phyloP scores from a whole-genome alignment of 2,329 filamentous ascomycete genomes.

The Neopestalotiopsis clavispora region DNA sequence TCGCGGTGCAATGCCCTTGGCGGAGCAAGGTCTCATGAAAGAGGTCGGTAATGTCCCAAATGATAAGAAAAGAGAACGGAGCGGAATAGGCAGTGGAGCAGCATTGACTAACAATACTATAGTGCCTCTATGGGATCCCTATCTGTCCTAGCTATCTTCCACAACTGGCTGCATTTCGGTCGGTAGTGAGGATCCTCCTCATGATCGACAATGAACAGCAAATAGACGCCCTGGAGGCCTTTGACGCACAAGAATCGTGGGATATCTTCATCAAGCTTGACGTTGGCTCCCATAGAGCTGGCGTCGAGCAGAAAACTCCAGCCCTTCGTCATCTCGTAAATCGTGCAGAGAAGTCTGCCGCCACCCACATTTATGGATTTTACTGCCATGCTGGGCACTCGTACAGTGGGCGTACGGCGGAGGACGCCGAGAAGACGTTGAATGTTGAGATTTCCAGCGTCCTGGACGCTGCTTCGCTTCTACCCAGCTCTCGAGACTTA shows the following conservation, averaged over 20 bases:
- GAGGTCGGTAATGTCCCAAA: background rate
- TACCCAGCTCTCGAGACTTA: background rate
- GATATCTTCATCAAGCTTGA: slow-evolving; percentile 17
- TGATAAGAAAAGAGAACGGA: too few relatives aligned
- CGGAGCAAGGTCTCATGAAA: background rate
- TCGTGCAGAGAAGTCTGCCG: background rate
- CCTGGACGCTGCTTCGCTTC: background rate
- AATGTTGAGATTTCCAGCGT: slow-evolving; percentile 2
- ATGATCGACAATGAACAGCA: slow-evolving; percentile 16
- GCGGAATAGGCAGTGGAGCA: too few relatives aligned
- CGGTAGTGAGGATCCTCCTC: background rate
- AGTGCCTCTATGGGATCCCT: slow-evolving; percentile 8
- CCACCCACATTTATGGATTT: slow-evolving; percentile 1
- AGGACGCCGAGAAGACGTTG: background rate
- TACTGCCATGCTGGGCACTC: slow-evolving; percentile 16
- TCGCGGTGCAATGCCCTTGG: slow-evolving; percentile 2
- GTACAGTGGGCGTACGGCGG: background rate
- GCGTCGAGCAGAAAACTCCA: background rate
- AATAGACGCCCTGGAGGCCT: background rate
- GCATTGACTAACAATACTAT: too few relatives aligned
- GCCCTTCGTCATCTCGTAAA: background rate
- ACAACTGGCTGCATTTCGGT: background rate
- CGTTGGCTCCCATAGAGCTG: slow-evolving; percentile 12
- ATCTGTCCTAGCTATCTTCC: background rate
- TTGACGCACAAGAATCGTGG: background rate